These are phyloP conservation scores for Cercospora sojina DNA, from an alignment of 2,329 filamentous ascomycete genomes.

Conservation along the genomic window DNA sequence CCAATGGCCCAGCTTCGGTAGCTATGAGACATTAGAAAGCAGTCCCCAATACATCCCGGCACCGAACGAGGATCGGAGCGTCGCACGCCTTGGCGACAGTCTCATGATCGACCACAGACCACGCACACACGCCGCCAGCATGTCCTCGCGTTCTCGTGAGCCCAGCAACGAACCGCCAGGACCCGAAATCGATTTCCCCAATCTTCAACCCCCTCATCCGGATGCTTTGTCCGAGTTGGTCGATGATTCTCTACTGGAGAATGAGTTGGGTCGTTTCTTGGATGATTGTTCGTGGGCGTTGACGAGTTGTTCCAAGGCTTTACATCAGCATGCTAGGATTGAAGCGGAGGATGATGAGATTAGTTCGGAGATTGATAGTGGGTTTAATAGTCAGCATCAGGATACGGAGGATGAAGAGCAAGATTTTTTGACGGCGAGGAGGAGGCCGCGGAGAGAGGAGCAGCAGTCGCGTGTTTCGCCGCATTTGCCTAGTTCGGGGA, in stretches of 20 bases:
- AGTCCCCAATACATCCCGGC: constrained; percentile 18
- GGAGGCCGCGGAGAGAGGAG: constrained; percentile 6
- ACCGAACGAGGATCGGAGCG: not conserved
- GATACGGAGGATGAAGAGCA: constrained; percentile 24
- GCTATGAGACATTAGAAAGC: constrained; percentile 21
- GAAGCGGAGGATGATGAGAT: constrained; percentile 19
- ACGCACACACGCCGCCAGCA: constrained; percentile 19
- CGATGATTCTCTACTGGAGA: constrained; percentile 30
- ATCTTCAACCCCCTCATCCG: constrained; percentile 33
- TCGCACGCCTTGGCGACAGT: constrained; percentile 21
- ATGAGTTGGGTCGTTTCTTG: constrained; percentile 35
- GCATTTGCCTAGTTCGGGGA: constrained; percentile 1
- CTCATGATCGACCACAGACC: constrained; percentile 19
- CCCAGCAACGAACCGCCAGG: constrained; percentile 22
- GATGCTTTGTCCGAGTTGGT: constrained; percentile 35
- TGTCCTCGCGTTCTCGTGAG: constrained; percentile 22
- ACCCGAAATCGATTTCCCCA: constrained; percentile 34
- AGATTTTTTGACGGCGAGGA: constrained; percentile 12
- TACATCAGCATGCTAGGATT: constrained; percentile 21
- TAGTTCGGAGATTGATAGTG: constrained; percentile 24
- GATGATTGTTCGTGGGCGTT: constrained; percentile 28
- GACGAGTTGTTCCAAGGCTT: constrained; percentile 13
- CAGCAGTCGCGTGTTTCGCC: not conserved
- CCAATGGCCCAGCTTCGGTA: constrained; percentile 25
- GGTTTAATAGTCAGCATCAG: constrained; percentile 27